phyloP scores from a whole-genome alignment of 192 early-diverging fungal genomes.

The Phycomyces blakesleeanus region DNA sequence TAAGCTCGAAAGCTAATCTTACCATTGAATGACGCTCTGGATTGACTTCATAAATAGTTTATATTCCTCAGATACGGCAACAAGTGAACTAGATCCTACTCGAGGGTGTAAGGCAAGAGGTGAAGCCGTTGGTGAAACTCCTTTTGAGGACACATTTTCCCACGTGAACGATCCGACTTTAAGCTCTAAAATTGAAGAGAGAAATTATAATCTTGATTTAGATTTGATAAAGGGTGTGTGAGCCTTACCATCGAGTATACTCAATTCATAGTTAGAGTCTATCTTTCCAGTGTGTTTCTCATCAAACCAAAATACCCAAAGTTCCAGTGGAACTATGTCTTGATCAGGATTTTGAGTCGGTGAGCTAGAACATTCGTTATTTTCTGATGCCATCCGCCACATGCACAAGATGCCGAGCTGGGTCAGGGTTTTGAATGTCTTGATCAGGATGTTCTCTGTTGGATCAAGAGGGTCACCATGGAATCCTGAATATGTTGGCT shows the following conservation, averaged over 20 bases:
- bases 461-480: conserved; percentile 2
- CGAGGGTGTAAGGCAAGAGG: conserved; percentile 15
- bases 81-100: conserved; percentile 12
- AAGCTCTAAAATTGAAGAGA: conserved; percentile 17
- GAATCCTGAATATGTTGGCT: background rate
- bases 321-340: conserved; percentile 14
- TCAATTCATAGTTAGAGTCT: conserved; percentile 16
- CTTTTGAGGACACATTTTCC: conserved; percentile 27
- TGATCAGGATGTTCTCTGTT: conserved; percentile 17
- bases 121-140: conserved; percentile 19
- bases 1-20: background rate
- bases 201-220: too few relatives aligned
- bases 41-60: conserved; percentile 28
- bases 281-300: conserved; percentile 31
- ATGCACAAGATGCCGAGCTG: conserved; percentile 11
- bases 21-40: conserved; percentile 25
- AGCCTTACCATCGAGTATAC: conserved; percentile 29
- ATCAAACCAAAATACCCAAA: conserved; percentile 41
- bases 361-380: background rate
- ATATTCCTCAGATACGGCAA: conserved; percentile 27
- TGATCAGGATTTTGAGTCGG: background rate
- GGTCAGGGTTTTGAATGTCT: conserved; percentile 13
- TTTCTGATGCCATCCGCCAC: conserved; percentile 12
- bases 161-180: conserved; percentile 32
- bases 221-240: background rate